Conservation (phyloP, 2,329 filamentous ascomycete genomes). For the Dothideomycetes sp. region DNA sequence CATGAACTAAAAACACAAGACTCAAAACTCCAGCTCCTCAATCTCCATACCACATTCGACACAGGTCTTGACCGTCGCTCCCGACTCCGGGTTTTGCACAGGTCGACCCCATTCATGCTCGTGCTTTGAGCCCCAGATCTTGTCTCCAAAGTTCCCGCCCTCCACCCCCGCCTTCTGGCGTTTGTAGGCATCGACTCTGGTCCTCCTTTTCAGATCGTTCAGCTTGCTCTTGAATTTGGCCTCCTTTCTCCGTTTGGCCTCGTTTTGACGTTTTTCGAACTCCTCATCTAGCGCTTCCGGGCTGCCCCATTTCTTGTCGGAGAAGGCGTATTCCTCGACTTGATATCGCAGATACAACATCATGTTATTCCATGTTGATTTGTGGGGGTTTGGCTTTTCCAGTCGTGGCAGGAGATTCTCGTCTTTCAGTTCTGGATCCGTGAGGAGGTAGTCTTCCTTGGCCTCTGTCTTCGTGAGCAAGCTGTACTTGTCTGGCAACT, state of each 20-base stretch:
- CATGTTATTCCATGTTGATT: conserved; percentile 96
- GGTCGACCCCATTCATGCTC: conserved; percentile 74
- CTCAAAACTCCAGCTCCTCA: conserved; percentile 54
- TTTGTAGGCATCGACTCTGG: conserved; percentile 80
- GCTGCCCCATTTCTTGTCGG: conserved; percentile 76
- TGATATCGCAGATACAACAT: conserved; percentile 92
- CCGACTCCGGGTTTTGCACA: conserved; percentile 52
- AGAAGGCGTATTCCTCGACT: conserved; percentile 87
- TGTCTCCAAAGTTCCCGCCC: conserved; percentile 62
- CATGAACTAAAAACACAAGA: conserved; percentile 9
- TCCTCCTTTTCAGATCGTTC: conserved; percentile 84
- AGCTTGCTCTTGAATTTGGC: conserved; percentile 86
- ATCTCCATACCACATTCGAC: conserved; percentile 59
- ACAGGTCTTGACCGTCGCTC: conserved; percentile 69
- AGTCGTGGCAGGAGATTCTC: conserved; percentile 78
- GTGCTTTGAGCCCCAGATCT: conserved; percentile 60
- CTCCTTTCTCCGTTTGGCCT: conserved; percentile 80
- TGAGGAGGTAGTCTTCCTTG: conserved; percentile 87
- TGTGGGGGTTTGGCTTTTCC: conserved; percentile 86
- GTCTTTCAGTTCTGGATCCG: conserved; percentile 89
- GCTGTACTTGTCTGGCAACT: conserved; percentile 83
- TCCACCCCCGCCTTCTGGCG: conserved; percentile 51
- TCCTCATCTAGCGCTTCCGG: conserved; percentile 78
- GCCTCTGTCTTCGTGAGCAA: conserved; percentile 95
- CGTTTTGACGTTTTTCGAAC: conserved; percentile 67